These are phyloP conservation scores for Penicillium nordicum DNA, from an alignment of 2,329 filamentous ascomycete genomes.

Conservation along the genomic window DNA sequence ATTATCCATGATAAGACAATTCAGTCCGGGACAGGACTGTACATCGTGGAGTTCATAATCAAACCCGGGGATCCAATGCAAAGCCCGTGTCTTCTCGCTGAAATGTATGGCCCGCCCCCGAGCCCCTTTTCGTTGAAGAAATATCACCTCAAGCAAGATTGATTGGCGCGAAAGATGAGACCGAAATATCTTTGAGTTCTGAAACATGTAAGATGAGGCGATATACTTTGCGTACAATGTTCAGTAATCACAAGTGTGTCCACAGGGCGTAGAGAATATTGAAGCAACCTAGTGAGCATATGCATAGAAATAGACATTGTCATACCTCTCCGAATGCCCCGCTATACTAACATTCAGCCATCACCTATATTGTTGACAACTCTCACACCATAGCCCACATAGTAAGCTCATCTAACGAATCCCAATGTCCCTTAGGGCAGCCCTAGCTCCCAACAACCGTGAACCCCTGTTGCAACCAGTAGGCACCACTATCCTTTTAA, in stretches of 20 bases:
- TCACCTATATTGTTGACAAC: background rate
- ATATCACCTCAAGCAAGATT: background rate
- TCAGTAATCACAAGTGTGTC: background rate
- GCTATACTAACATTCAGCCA: background rate
- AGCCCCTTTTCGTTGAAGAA: background rate
- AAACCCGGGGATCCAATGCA: background rate
- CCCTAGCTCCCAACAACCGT: background rate
- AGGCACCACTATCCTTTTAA: background rate
- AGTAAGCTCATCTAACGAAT: background rate
- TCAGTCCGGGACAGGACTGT: background rate
- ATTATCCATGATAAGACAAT: background rate
- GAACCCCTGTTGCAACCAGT: background rate
- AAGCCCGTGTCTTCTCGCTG: background rate
- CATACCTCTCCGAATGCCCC: too few relatives aligned
- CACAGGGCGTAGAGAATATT: background rate
- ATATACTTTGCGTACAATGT: background rate
- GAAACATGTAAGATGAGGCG: background rate
- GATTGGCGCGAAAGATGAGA: background rate
- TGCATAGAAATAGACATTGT: too few relatives aligned
- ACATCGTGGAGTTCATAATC: background rate
- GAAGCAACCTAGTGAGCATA: too few relatives aligned
- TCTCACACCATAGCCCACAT: background rate
- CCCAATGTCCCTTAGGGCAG: background rate
- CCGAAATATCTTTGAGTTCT: background rate
- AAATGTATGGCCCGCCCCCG: background rate